Evolutionary conservation across 352 stramenopile species (phyloP).

Genomic region (Globisporangium cylindrosporum): DNA sequence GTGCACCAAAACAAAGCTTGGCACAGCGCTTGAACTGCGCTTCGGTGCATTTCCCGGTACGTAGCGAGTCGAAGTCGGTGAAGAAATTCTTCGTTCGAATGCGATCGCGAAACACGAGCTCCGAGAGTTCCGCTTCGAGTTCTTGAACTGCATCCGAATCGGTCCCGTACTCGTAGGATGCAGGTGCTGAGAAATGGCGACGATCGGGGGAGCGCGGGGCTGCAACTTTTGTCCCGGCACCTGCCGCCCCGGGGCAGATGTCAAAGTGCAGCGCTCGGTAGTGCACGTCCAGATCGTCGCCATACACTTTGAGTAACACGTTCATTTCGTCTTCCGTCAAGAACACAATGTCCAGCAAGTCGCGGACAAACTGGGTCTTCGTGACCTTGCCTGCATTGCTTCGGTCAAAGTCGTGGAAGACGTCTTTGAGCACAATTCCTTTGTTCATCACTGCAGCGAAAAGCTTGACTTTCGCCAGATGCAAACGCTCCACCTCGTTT

Average conservation of each 20-base stretch:
- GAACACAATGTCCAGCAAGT: conserved; percentile 63
- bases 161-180: conserved; percentile 6
- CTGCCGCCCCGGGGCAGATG: conserved; percentile 43
- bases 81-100: conserved; percentile 87
- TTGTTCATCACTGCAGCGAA: conserved; percentile 66
- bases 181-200: conserved; percentile 42
- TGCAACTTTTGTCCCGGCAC: conserved; percentile 23
- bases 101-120: conserved; percentile 60
- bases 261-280: conserved; percentile 75
- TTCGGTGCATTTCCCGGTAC: conserved; percentile 71
- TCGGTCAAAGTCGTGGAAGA: conserved; percentile 85
- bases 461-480: conserved; percentile 52
- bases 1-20: conserved; percentile 71
- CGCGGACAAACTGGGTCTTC: conserved; percentile 71
- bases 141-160: conserved; percentile 17
- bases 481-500: conserved; percentile 34
- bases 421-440: conserved; percentile 83
- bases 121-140: conserved; percentile 55
- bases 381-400: conserved; percentile 84
- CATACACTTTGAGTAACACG: conserved; percentile 66
- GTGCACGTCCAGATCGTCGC: conserved; percentile 72
- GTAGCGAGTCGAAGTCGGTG: conserved; percentile 75
- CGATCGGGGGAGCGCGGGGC: conserved; percentile 50
- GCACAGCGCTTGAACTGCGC: conserved; percentile 76
- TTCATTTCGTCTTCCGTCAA: conserved; percentile 51